Evolutionary conservation across 345 rosid species (phyloP).

Genomic region (Linum tenue): DNA sequence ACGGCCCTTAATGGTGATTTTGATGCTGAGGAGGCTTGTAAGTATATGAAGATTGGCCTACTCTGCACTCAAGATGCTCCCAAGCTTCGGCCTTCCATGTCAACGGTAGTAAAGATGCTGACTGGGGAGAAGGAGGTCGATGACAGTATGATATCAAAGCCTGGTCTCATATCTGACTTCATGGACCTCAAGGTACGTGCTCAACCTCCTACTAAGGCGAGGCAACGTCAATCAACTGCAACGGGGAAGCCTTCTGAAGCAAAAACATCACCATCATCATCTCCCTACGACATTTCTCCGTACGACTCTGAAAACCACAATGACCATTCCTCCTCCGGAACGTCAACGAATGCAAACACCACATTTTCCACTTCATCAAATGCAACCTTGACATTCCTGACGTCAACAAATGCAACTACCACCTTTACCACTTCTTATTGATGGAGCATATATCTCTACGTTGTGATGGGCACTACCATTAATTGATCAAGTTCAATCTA

Average conservation of each 20-base stretch:
- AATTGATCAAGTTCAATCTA: neutral
- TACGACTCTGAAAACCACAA: constrained; percentile 33
- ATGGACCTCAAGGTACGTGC: constrained; percentile 66
- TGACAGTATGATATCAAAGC: constrained; percentile 37
- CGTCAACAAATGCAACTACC: constrained; percentile 30
- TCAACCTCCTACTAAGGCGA: constrained; percentile 12
- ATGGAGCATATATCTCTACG: constrained; percentile 8
- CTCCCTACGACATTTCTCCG: constrained; percentile 14
- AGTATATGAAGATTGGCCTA: constrained; percentile 54
- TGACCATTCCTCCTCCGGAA: constrained; percentile 41
- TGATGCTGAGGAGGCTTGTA: constrained; percentile 67
- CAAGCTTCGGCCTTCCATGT: constrained; percentile 64
- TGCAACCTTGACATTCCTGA: constrained; percentile 27
- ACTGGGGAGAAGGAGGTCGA: constrained; percentile 36
- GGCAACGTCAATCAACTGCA: neutral
- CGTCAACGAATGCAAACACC: constrained; percentile 30
- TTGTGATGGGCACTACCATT: neutral
- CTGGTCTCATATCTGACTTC: constrained; percentile 69
- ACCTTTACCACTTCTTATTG: constrained; percentile 28
- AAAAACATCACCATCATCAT: constrained; percentile 22
- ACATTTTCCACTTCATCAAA: constrained; percentile 21
- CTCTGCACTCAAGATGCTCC: constrained; percentile 74
- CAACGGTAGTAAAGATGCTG: constrained; percentile 49
- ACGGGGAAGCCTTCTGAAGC: constrained; percentile 5
- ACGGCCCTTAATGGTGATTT: constrained; percentile 40